Evolutionary conservation across 2,329 filamentous ascomycete genomes (phyloP), one percentile per base, ranked within the genome.

Genomic region (Neocucurbitaria cava): DNA sequence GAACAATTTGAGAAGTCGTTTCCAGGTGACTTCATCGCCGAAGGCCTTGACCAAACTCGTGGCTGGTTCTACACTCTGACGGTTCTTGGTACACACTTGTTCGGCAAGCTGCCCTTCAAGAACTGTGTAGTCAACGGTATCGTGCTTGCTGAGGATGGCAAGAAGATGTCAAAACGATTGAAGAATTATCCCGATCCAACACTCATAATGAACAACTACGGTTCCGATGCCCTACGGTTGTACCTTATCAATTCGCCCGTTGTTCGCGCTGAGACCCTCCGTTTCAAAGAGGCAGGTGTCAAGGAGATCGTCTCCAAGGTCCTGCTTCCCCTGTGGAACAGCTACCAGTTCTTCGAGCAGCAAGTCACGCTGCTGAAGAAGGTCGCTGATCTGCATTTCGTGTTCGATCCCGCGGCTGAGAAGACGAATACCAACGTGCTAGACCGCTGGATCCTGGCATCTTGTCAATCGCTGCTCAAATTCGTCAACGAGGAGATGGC

Each of bases 121-220:
- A 97, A 96, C 74, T 96, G 92, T 68, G 91, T 97, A n/a, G 92
- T 96, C 58, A 97, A 96, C 71, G 93, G 93, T 45, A 95, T 96
- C 59, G 92, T 97, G 4, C 83, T 97, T 36, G 93, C 93, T 0
- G 92, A 96, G 73, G 92, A 96, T 70, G 94, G 94, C 51, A 97
- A 96, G 82, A 98, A 98, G 82, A 98, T 98, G 94, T 96, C 92
- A 6, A 98, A 98, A 79, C 87, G 94, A 49, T 82, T 96, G 53
- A 96, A 97, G 81, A 98, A 98, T 77, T 98, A 96, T 76, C 94
- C 94, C 0, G 92, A 96, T 69, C 94, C 94, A 10, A 81, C 81
- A 52, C 80, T 92, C 46, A 86, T 98, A 63, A 95, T 97, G 83
- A 80, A 89, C 53, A 89, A 89, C 70, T 96, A 96, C 73, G 94